Evolutionary conservation across 164 flowering plant species (phyloP).

Genomic region (Platanus orientalis): DNA sequence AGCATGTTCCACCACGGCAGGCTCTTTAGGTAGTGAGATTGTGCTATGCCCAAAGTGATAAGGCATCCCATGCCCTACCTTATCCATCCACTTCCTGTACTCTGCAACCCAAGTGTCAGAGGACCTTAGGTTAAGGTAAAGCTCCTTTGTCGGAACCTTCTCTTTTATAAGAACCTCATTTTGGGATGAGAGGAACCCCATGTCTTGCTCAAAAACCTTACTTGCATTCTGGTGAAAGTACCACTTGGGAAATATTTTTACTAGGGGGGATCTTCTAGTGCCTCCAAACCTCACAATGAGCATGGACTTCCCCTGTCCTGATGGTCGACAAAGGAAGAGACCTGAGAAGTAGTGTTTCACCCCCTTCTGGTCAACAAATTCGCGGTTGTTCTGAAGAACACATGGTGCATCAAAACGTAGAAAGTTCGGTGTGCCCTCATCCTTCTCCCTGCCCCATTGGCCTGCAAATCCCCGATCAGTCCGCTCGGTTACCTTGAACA

Average conservation of each 20-base stretch:
- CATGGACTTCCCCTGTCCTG: conserved; percentile 97
- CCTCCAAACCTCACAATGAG: conserved; percentile 87
- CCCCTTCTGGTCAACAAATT: conserved; percentile 57
- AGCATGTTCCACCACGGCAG: conserved; percentile 93
- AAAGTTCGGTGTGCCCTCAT: conserved; percentile 40
- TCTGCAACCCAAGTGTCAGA: conserved; percentile 93
- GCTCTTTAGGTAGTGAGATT: conserved; percentile 60
- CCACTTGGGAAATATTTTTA: conserved; percentile 69
- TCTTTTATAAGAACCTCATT: conserved; percentile 78
- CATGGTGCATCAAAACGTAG: conserved; percentile 87
- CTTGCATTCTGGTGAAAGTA: conserved; percentile 90
- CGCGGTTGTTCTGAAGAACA: conserved; percentile 80
- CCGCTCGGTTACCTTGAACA: conserved; percentile 69
- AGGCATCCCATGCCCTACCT: conserved; percentile 97
- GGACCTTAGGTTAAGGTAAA: conserved; percentile 72
- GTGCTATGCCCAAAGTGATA: conserved; percentile 88
- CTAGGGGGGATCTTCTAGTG: conserved; percentile 42
- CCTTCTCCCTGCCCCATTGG: conserved; percentile 66
- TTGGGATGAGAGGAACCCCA: conserved; percentile 97
- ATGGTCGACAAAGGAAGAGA: conserved; percentile 84
- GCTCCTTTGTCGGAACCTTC: conserved; percentile 69
- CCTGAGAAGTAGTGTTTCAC: conserved; percentile 61
- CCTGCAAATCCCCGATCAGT: conserved; percentile 89
- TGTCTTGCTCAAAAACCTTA: conserved; percentile 96
- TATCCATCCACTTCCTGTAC: conserved; percentile 97